A percentile compares a stretch with the other conserved stretches of the same genome.
These are phyloP conservation scores for Talaromyces nanjingensis DNA, from an alignment of 495 filamentous ascomycete genomes.

Conservation along the genomic window DNA sequence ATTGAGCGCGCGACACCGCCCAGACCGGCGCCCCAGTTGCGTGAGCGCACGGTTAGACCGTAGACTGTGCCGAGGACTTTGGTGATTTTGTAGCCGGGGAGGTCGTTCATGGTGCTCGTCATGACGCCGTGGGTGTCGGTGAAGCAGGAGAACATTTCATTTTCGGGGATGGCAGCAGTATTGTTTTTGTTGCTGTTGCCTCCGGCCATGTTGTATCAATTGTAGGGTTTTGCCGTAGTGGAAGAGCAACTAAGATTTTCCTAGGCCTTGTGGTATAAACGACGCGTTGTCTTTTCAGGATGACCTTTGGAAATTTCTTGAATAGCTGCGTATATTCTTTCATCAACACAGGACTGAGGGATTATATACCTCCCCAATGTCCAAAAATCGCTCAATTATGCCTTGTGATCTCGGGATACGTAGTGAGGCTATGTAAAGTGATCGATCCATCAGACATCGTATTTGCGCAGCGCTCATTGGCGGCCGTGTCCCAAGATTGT, in stretches of 20 bases:
- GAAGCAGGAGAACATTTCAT: slow-evolving; percentile 37
- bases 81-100: slow-evolving; percentile 51
- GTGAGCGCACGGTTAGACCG: slow-evolving; percentile 51
- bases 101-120: slow-evolving; percentile 44
- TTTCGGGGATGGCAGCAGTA: slow-evolving; percentile 3
- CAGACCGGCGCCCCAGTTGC: slow-evolving; percentile 43
- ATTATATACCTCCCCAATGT: background rate
- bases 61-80: slow-evolving; percentile 52
- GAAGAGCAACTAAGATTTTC: background rate
- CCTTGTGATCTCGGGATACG: background rate
- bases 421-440: background rate
- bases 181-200: background rate
- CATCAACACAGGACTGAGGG: background rate
- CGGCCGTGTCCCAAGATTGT: background rate
- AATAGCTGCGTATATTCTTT: background rate
- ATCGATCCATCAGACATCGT: background rate
- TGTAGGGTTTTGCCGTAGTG: background rate
- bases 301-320: background rate
- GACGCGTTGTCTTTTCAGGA: background rate
- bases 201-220: background rate
- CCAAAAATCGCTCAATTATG: background rate
- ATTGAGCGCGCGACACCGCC: slow-evolving; percentile 42
- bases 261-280: background rate
- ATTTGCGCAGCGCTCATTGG: slow-evolving; percentile 4
- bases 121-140: slow-evolving; percentile 53